Evolutionary conservation across 805 yeast species (phyloP).

Genomic region (Candida schatavii): DNA sequence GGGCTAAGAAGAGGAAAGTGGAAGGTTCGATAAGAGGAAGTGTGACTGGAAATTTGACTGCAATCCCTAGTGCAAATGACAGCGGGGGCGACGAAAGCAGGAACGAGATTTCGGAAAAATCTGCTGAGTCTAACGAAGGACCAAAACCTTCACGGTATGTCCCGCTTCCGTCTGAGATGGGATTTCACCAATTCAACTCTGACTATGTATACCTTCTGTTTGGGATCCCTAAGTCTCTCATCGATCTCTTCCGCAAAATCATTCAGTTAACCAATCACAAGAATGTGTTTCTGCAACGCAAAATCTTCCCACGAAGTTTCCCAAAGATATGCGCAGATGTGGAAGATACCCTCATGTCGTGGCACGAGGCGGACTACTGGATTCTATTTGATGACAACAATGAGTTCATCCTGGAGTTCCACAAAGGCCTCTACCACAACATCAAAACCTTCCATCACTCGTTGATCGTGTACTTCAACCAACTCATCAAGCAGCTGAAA

Average conservation of each 20-base stretch:
- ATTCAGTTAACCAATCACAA: slow-evolving; percentile 51
- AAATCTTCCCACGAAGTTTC: slow-evolving; percentile 50
- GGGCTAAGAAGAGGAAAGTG: neutral
- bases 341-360: slow-evolving; percentile 47
- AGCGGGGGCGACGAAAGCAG: too few species aligned
- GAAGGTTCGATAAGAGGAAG: too few species aligned
- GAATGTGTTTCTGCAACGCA: slow-evolving; percentile 38
- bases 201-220: slow-evolving; percentile 35
- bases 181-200: slow-evolving; percentile 4
- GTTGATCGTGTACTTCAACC: slow-evolving; percentile 41
- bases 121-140: neutral
- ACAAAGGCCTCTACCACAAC: slow-evolving; percentile 39
- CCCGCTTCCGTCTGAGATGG: slow-evolving; percentile 3
- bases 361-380: slow-evolving; percentile 45
- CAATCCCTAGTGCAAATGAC: too few species aligned
- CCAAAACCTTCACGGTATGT: slow-evolving; percentile 3
- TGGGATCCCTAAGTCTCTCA: slow-evolving; percentile 47
- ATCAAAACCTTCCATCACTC: slow-evolving; percentile 41
- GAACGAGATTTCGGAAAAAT: too few species aligned
- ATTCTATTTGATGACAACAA: slow-evolving; percentile 24
- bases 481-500: slow-evolving; percentile 40
- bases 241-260: slow-evolving; percentile 45
- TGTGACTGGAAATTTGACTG: neutral
- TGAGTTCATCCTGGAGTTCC: slow-evolving; percentile 34
- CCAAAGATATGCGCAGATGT: slow-evolving; percentile 54